Evolutionary conservation across 108 stramenopile genomes (phyloP), one percentile per base, ranked within the genome.

Genomic region (Cyclotella sp.): DNA sequence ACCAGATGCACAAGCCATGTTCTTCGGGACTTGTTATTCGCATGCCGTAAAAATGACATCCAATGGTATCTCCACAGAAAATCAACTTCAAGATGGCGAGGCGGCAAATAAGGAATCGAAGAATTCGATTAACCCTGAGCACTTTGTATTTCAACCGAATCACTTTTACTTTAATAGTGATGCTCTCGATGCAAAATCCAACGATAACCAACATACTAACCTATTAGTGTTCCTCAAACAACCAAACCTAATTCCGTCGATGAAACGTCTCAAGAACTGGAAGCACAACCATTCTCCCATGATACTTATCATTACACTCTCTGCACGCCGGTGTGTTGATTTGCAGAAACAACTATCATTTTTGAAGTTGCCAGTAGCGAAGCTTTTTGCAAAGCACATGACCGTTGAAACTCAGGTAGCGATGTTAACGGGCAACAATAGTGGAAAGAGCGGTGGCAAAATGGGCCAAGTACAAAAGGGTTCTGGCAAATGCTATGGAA

Each of bases 341-440:
- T 78, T 95, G 16, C 77, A 93, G 72, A 91, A 92, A 68, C 89
- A 89, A 49, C 42, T 93, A 15, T 68, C 88, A 15, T 76, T 81
- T 9, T 54, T 92, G 40, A 90, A 88, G 55, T 64, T 91, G 27
- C 86, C 90, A 1, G 81, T 81, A 6, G 92, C 90, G 13, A 95
- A 95, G 67, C 69, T 95, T 2, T 95, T 95, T 82, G 89, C 94
- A 14, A 95, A 95, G 59, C 90, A 95, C 29, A 78, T 86, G 58
- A 85, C 70, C 13, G 78, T 95, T 12, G 86, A 87, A 27, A 84
- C 85, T 39, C 94, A 95, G 61, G 73, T 74, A 13, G 77, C 78
- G 16, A 63, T 90, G 68, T 68, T 93, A 21, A 43, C 46, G 24
- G 74, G 55, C 3, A 57, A 46, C 0, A 51, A 73, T 34, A 63